Evolutionary conservation across 164 flowering plant genomes (phyloP).

Genomic region (Paratinospora sagittata): DNA sequence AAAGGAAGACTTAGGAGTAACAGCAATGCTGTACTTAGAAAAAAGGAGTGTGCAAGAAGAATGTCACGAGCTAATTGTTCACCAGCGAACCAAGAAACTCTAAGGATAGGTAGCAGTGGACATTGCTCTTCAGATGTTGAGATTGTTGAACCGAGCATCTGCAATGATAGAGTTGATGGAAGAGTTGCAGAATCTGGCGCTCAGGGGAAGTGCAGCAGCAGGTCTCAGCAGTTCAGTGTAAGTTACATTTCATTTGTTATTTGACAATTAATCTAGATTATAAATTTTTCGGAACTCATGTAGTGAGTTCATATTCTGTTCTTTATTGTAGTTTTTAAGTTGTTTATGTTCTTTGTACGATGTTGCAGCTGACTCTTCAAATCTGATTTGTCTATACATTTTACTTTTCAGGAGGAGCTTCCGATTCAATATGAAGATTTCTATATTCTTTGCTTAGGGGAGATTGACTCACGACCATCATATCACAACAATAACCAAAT

Average conservation of each 20-base stretch:
- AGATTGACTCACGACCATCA: conserved; percentile 60
- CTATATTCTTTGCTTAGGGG: conserved; percentile 62
- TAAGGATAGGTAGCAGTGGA: conserved; percentile 16
- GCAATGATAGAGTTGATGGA: conserved; percentile 15
- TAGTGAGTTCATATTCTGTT: neutral
- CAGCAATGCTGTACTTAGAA: conserved; percentile 28
- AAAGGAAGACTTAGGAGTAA: conserved; percentile 29
- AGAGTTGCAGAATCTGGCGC: conserved; percentile 23
- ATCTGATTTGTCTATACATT: neutral
- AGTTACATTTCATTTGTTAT: conserved; percentile 17
- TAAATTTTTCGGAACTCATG: neutral
- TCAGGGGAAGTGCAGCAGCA: conserved; percentile 22
- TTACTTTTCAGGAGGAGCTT: conserved; percentile 53
- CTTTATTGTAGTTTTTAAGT: neutral
- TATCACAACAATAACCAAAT: conserved; percentile 53
- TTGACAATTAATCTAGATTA: neutral
- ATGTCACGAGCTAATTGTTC: conserved; percentile 29
- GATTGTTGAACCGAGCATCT: conserved; percentile 17
- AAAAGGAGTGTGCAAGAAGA: conserved; percentile 33
- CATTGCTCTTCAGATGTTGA: conserved; percentile 26
- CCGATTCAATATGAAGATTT: conserved; percentile 89
- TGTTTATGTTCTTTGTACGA: neutral
- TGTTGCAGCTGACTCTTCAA: neutral
- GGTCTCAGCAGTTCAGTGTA: conserved; percentile 36
- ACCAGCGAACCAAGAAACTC: conserved; percentile 31